A percentile compares a stretch with the other conserved stretches of the same genome.
Conservation (phyloP, 75 land plant genomes). For the Picea glauca region DNA sequence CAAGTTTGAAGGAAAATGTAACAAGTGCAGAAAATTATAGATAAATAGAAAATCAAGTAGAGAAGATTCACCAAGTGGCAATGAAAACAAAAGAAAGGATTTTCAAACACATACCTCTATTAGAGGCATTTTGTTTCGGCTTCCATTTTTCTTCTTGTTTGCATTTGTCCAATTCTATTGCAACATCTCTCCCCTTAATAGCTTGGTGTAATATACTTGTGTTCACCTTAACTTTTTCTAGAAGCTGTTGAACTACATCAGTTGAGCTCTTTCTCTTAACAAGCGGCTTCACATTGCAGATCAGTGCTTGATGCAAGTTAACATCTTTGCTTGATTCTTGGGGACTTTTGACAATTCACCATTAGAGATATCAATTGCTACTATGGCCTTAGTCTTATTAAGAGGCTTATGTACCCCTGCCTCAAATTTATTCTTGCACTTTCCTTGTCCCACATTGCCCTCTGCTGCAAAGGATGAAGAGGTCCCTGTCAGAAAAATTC, state of each 20-base stretch:
- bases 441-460: conserved; percentile 18
- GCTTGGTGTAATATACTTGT: conserved; percentile 17
- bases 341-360: no score
- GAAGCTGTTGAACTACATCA: conserved; percentile 38
- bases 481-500: not conserved
- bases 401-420: no score
- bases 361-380: no score
- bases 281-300: no score
- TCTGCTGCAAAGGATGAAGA: conserved; percentile 11
- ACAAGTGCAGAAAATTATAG: no score
- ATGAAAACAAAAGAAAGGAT: not conserved
- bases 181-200: conserved; percentile 18
- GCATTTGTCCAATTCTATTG: conserved; percentile 11
- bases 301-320: no score
- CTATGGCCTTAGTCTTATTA: no score
- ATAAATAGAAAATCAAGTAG: no score
- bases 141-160: conserved; percentile 41
- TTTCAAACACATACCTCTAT: conserved; percentile 39
- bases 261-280: conserved; percentile 42
- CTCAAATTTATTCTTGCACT: conserved; percentile 29
- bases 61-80: not conserved
- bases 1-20: no score
- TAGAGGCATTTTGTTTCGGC: conserved; percentile 17
- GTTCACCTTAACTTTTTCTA: not conserved
- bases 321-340: no score